Conservation (phyloP, 306 rosid species). For the Alnus rubra region DNA sequence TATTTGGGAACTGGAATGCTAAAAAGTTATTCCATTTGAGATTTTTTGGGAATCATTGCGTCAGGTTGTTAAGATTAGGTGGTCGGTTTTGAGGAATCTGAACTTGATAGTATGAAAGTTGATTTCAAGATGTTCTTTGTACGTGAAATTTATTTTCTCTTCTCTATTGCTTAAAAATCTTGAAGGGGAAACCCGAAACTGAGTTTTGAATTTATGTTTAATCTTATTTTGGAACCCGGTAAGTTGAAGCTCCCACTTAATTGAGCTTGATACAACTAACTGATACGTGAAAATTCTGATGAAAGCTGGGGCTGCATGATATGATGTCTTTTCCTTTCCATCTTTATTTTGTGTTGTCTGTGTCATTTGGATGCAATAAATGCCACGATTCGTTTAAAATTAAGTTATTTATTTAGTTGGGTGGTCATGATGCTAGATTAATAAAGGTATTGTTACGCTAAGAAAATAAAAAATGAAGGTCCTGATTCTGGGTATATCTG, state of each 20-base stretch:
- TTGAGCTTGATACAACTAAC: not conserved
- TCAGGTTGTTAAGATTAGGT: not conserved
- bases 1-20: not conserved
- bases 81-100: not conserved
- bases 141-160: constrained; percentile 2
- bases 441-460: not conserved
- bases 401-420: not conserved
- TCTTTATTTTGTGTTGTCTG: not conserved
- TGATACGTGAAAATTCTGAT: not conserved
- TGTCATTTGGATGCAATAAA: not conserved
- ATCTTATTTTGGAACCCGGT: no score
- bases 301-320: not conserved
- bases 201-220: no score
- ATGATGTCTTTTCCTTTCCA: not conserved
- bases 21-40: no score
- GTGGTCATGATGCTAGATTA: not conserved
- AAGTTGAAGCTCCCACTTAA: no score
- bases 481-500: not conserved
- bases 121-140: not conserved
- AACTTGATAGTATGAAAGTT: not conserved
- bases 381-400: not conserved
- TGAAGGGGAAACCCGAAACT: not conserved
- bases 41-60: not conserved
- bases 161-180: not conserved
- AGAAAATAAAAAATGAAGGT: not conserved